These are phyloP conservation scores for Iberis pinnata DNA, from an alignment of 345 rosid genomes.

Conservation along the genomic window DNA sequence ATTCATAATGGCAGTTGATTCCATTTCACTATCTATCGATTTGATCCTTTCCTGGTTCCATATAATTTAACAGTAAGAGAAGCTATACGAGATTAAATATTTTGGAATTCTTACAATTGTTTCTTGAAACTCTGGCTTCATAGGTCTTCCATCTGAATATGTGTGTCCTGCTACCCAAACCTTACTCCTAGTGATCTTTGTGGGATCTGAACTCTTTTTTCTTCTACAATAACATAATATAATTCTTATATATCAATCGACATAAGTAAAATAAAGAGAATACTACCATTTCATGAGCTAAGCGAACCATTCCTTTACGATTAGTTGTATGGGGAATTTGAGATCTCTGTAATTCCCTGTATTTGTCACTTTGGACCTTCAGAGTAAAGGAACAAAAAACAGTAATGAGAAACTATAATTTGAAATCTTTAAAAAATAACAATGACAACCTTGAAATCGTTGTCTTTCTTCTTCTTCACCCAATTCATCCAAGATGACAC, in stretches of 20 bases:
- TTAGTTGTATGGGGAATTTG: not conserved
- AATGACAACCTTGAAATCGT: too few species aligned
- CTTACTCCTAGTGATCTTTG: not conserved
- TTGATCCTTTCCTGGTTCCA: not conserved
- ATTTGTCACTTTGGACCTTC: not conserved
- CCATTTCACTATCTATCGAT: not conserved
- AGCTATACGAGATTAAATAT: not conserved
- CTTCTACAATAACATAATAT: not conserved
- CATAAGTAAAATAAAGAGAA: not conserved
- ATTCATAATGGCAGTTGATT: not conserved
- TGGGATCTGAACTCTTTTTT: not conserved
- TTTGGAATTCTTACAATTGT: not conserved
- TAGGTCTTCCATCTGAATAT: conserved; percentile 5
- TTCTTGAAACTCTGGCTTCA: not conserved
- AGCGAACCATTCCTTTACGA: not conserved
- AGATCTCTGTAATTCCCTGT: not conserved
- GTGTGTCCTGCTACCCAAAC: not conserved
- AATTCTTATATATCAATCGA: not conserved
- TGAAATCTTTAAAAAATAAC: too few species aligned
- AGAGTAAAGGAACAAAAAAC: not conserved
- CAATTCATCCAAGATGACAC: conserved; percentile 3
- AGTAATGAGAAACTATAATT: not conserved
- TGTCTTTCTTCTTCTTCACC: not conserved
- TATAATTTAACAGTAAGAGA: not conserved
- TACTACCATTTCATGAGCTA: not conserved